A percentile compares a stretch with the other conserved stretches of the same genome.
Conservation (phyloP, 345 rosid species). For the Salix dunnii region DNA sequence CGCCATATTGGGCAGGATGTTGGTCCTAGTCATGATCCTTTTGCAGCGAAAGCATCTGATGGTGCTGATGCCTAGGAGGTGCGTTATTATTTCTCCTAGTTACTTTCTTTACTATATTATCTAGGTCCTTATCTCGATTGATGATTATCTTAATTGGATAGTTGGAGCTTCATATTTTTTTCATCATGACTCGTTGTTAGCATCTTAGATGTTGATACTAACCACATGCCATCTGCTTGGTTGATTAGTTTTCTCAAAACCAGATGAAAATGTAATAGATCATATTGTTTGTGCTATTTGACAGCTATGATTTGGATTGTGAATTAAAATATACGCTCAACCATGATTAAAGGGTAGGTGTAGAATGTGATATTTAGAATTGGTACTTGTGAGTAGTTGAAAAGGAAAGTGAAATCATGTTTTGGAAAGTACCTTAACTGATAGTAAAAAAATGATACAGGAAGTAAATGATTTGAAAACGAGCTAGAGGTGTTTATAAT, state of each 20-base stretch:
- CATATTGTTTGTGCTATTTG: neutral
- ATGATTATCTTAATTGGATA: neutral
- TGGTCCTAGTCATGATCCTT: constrained; percentile 94
- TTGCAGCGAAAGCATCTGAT: constrained; percentile 60
- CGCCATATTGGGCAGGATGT: constrained; percentile 94
- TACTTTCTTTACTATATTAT: neutral
- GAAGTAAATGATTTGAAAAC: neutral
- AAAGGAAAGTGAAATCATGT: neutral
- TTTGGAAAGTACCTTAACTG: neutral
- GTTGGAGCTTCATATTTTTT: no score
- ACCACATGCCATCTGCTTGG: neutral
- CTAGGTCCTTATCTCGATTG: neutral
- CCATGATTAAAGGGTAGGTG: neutral
- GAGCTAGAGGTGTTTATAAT: neutral
- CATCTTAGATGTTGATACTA: neutral
- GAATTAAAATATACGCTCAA: neutral
- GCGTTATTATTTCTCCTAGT: constrained; percentile 4
- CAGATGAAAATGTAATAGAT: neutral
- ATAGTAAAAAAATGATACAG: neutral
- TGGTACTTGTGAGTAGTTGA: neutral
- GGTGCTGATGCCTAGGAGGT: constrained; percentile 61
- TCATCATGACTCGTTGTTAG: neutral
- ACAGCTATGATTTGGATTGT: neutral
- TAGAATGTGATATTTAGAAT: neutral
- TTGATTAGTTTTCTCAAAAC: neutral